Conservation (phyloP, 768 basidiomycete genomes). For the Lactarius quietus region DNA sequence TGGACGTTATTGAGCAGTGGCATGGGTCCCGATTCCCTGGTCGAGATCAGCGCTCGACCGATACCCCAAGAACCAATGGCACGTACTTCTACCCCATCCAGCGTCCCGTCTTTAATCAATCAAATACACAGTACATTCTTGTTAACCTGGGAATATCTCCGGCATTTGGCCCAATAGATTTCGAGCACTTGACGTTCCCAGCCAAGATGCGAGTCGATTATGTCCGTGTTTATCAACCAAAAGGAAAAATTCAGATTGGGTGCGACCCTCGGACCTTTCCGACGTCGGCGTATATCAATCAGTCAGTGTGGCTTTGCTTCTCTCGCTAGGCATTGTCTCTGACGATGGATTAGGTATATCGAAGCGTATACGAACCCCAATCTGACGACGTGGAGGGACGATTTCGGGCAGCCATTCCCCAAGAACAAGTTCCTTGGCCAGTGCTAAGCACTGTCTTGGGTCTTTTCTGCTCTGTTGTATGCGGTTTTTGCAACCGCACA, state of each 20-base stretch:
- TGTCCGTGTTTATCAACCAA: slow-evolving; percentile 70
- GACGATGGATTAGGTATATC: slow-evolving; percentile 41
- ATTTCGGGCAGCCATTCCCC: slow-evolving; percentile 46
- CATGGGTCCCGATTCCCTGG: slow-evolving; percentile 33
- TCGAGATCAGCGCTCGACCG: slow-evolving; percentile 35
- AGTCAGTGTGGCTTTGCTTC: slow-evolving; percentile 43
- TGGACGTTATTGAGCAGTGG: slow-evolving; percentile 41
- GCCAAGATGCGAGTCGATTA: slow-evolving; percentile 76
- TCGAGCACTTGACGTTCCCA: slow-evolving; percentile 47
- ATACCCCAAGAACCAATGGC: slow-evolving; percentile 46
- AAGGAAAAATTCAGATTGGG: slow-evolving; percentile 48
- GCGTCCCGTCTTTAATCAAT: not conserved
- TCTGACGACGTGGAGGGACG: slow-evolving; percentile 45
- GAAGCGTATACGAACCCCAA: slow-evolving; percentile 72
- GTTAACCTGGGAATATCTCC: slow-evolving; percentile 57
- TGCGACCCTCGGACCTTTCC: slow-evolving; percentile 73
- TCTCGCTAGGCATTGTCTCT: not conserved
- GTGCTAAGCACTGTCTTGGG: slow-evolving; percentile 33
- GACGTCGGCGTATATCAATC: slow-evolving; percentile 70
- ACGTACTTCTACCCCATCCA: not conserved
- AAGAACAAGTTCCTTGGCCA: slow-evolving; percentile 46
- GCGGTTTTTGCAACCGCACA: not conserved
- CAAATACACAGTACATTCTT: slow-evolving; percentile 44
- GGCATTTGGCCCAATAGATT: slow-evolving; percentile 57
- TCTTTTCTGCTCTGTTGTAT: not conserved